phyloP scores from a whole-genome alignment of 306 rosid species.

The Glycine soja region DNA sequence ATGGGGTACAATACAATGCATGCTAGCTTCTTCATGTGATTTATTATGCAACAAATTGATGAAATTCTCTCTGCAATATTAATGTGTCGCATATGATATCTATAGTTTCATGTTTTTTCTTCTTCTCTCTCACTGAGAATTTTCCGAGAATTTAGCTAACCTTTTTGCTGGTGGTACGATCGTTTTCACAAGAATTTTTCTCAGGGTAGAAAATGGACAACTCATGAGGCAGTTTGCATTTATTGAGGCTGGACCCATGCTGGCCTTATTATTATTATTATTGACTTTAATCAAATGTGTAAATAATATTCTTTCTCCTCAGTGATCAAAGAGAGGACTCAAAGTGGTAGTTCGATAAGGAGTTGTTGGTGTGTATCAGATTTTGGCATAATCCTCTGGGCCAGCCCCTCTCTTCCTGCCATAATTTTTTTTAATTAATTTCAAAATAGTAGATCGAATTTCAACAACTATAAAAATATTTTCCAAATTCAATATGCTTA shows the following conservation, averaged over 20 bases:
- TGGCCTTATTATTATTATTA: slow-evolving; percentile 8
- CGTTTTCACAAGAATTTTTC: slow-evolving; percentile 38
- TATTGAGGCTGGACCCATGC: slow-evolving; percentile 54
- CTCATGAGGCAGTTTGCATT: slow-evolving; percentile 52
- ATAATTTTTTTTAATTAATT: slow-evolving; percentile 25
- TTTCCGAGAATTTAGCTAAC: slow-evolving; percentile 52
- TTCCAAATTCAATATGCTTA: not conserved
- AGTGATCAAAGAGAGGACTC: slow-evolving; percentile 42
- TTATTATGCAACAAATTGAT: slow-evolving; percentile 4
- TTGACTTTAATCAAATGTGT: slow-evolving; percentile 51
- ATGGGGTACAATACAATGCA: not conserved
- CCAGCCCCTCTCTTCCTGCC: slow-evolving; percentile 14
- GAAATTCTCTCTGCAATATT: slow-evolving; percentile 30
- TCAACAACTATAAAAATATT: not conserved
- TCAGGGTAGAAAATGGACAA: slow-evolving; percentile 45
- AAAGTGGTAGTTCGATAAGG: slow-evolving; percentile 53
- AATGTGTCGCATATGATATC: slow-evolving; percentile 39
- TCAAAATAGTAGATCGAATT: not conserved
- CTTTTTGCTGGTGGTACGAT: slow-evolving; percentile 39
- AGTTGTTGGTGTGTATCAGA: slow-evolving; percentile 51
- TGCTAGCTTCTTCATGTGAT: too few relatives aligned
- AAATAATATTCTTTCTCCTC: slow-evolving; percentile 38
- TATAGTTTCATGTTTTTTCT: slow-evolving; percentile 37
- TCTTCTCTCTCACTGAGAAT: not conserved
- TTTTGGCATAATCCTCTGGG: slow-evolving; percentile 52